Conservation (phyloP, 371 early-diverging fungal species). For the Actinomortierella wolfii region DNA sequence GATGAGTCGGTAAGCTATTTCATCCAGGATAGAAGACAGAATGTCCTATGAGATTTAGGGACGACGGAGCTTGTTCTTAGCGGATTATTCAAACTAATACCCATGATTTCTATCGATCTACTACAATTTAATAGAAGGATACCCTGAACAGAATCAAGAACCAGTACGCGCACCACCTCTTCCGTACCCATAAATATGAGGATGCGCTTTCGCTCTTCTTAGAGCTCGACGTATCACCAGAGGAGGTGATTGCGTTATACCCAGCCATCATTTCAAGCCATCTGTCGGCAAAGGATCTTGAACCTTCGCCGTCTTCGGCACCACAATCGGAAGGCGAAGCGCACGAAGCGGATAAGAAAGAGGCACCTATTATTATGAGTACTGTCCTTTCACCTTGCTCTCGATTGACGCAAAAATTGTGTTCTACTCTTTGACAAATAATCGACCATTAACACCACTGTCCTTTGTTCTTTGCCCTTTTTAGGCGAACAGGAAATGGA, state of each 20-base stretch:
- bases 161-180: constrained; percentile 86
- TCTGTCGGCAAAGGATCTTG: constrained; percentile 22
- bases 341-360: constrained; percentile 7
- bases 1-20: constrained; percentile 69
- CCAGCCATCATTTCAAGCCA: constrained; percentile 71
- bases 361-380: constrained; percentile 41
- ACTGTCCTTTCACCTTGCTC: no score
- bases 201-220: constrained; percentile 77
- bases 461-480: no score
- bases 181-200: constrained; percentile 77
- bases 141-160: constrained; percentile 71
- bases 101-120: no score
- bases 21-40: no score
- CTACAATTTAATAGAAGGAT: constrained; percentile 50
- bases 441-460: no score
- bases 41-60: no score
- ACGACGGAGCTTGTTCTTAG: no score
- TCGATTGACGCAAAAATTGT: no score
- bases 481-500: constrained; percentile 52
- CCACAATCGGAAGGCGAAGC: constrained; percentile 6
- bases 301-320: constrained; percentile 11
- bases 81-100: no score
- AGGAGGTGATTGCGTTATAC: constrained; percentile 83
- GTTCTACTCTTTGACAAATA: constrained; percentile 2
- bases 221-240: constrained; percentile 81